Base-by-base conservation (phyloP, 2,329 filamentous ascomycete species). In the Ascochyta lentis region DNA sequence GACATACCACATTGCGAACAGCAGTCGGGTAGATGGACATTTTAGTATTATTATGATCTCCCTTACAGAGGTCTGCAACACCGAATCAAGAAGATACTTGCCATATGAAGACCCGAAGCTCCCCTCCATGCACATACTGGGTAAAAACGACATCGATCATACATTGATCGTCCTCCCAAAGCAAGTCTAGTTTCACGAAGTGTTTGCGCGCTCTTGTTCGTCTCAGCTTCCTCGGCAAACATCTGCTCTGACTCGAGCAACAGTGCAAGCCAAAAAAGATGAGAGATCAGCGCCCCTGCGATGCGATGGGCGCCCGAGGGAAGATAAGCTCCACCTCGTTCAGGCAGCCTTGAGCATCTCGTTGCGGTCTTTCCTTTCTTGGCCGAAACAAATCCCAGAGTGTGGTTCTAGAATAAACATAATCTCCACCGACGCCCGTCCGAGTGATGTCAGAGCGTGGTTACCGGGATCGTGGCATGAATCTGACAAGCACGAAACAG, bases 361-460 rank as follows among this genome's bases (percentile, higher is more conserved):
- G 24, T 15, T 7, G 9, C 15, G 23, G 37, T 15, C 19, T 19
- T 23, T 39, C 15, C 37, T 39, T 23, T 22, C 37, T 22, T 13
- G 9, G 26, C n/a, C 35, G 26, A 41, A 49, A 40, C 31, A 44
- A 26, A 29, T 9, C 31, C 37, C 26, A 15, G 16, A 24, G 19
- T 10, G 29, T 33, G 53, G 44, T 26, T 51, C 47, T 43, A 51
- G 53, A 56, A 42, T 35, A 51, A 51, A 48, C 42, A 47, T 15
- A 47, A 39, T 47, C 19, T 51, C 42, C 53, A 43, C 43, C 13
- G 16, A 7, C 26, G 38, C 31, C 35, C 22, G 26, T 31, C 33
- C 13, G 27, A 42, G 29, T 56, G 47, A 56, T 51, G 43, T 56
- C 53, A 56, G 35, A 47, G 47, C 53, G 13, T 34, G 2, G 33